These are phyloP conservation scores for Globisporangium solare DNA, from an alignment of 352 stramenopile species.

Conservation along the genomic window DNA sequence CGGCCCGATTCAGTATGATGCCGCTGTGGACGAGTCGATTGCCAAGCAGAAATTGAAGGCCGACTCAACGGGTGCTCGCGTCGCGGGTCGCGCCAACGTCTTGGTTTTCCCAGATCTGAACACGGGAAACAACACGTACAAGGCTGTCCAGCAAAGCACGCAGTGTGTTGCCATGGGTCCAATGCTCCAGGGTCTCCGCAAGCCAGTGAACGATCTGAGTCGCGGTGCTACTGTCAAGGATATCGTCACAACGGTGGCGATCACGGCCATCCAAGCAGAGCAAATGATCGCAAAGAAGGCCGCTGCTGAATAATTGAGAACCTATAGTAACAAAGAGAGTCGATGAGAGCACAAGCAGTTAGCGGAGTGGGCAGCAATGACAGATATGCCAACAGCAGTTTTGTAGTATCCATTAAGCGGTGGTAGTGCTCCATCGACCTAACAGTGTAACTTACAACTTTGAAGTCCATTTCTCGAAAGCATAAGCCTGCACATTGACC, in stretches of 20 bases:
- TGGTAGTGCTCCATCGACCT: too few relatives aligned
- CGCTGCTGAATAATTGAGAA: not conserved
- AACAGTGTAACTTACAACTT: too few relatives aligned
- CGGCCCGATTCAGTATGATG: slow-evolving; percentile 86
- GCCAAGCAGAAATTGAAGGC: slow-evolving; percentile 80
- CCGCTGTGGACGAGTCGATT: slow-evolving; percentile 69
- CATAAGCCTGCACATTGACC: too few relatives aligned
- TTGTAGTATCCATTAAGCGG: too few relatives aligned
- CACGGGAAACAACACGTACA: slow-evolving; percentile 89
- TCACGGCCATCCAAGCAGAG: slow-evolving; percentile 85
- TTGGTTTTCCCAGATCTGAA: slow-evolving; percentile 87
- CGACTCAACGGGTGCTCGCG: slow-evolving; percentile 44
- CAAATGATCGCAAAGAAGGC: slow-evolving; percentile 40
- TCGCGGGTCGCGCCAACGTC: slow-evolving; percentile 81
- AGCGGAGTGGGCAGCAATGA: not conserved
- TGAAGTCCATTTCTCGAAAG: too few relatives aligned
- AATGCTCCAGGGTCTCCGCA: slow-evolving; percentile 85
- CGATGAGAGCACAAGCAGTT: too few relatives aligned
- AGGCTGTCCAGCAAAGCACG: slow-evolving; percentile 82
- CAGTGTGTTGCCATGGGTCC: slow-evolving; percentile 79
- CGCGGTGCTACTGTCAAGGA: slow-evolving; percentile 86
- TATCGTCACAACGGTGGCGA: slow-evolving; percentile 87
- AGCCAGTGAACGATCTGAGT: slow-evolving; percentile 87
- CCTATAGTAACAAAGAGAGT: too few relatives aligned
- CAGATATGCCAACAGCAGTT: not conserved